Percentiles rank a stretch among this genome's conserved stretches.
These are phyloP conservation scores for Magnaporthales sp. DNA, from an alignment of 2,329 filamentous ascomycete genomes.

Conservation along the genomic window DNA sequence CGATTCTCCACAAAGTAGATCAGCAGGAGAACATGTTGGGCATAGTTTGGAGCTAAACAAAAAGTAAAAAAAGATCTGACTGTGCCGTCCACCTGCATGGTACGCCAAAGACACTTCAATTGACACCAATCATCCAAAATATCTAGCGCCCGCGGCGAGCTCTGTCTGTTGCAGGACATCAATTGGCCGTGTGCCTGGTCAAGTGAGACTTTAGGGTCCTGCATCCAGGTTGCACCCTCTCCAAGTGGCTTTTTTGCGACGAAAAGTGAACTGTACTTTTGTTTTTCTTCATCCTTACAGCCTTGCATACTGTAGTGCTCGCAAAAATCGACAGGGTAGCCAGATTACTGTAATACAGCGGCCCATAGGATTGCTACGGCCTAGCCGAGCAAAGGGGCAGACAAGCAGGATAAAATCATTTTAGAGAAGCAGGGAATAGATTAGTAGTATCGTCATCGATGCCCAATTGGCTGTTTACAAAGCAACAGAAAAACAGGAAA, in stretches of 20 bases:
- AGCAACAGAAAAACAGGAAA: neutral
- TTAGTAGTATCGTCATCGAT: slow-evolving; percentile 16
- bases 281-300: neutral
- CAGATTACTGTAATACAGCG: neutral
- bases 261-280: neutral
- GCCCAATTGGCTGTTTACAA: neutral
- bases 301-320: neutral
- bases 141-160: neutral
- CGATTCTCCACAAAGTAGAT: neutral
- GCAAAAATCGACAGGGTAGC: neutral
- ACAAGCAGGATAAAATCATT: neutral
- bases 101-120: neutral
- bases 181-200: neutral
- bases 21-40: neutral
- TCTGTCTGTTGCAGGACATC: neutral
- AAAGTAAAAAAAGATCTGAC: neutral
- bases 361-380: neutral
- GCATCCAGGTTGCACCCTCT: neutral
- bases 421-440: slow-evolving; percentile 6
- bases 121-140: neutral
- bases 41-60: neutral
- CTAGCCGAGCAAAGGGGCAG: neutral
- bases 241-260: neutral
- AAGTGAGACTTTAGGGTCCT: neutral
- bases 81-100: neutral